These are phyloP conservation scores for Euphorbia schlechtendalii DNA, from an alignment of 441 rosid genomes.

Conservation along the genomic window DNA sequence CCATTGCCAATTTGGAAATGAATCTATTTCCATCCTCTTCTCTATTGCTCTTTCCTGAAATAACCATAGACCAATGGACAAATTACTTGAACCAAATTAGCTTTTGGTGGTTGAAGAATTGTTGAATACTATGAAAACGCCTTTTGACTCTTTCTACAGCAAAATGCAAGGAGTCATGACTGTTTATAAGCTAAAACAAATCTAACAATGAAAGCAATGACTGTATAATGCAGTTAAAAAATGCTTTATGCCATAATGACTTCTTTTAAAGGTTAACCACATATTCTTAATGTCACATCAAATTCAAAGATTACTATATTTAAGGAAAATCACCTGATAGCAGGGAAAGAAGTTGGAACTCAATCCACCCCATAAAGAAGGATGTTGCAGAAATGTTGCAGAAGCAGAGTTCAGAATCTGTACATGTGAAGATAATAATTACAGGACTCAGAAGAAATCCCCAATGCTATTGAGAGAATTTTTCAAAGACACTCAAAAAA, in stretches of 20 bases:
- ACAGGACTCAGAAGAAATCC: background rate
- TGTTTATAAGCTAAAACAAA: too few relatives aligned
- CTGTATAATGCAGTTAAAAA: too few relatives aligned
- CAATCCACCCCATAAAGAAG: conserved; percentile 21
- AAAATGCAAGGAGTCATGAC: too few relatives aligned
- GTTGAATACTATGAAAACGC: background rate
- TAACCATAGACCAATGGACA: background rate
- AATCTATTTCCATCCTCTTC: conserved; percentile 41
- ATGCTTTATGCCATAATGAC: background rate
- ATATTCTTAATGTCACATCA: background rate
- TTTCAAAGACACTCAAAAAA: background rate
- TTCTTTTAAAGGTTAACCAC: background rate
- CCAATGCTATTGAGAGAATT: background rate
- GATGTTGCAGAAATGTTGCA: conserved; percentile 24
- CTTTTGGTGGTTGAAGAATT: background rate
- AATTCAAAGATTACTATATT: background rate
- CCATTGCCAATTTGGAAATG: conserved; percentile 33
- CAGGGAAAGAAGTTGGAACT: conserved; percentile 32
- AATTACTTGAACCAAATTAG: background rate
- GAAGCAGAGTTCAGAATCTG: conserved; percentile 30
- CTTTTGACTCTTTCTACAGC: too few relatives aligned
- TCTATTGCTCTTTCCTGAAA: conserved; percentile 51
- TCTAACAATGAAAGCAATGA: too few relatives aligned
- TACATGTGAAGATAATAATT: conserved; percentile 3
- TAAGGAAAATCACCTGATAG: conserved; percentile 25